Base-by-base conservation (phyloP, 1,284 basidiomycete genomes). In the Phaffia rhodozyma region DNA sequence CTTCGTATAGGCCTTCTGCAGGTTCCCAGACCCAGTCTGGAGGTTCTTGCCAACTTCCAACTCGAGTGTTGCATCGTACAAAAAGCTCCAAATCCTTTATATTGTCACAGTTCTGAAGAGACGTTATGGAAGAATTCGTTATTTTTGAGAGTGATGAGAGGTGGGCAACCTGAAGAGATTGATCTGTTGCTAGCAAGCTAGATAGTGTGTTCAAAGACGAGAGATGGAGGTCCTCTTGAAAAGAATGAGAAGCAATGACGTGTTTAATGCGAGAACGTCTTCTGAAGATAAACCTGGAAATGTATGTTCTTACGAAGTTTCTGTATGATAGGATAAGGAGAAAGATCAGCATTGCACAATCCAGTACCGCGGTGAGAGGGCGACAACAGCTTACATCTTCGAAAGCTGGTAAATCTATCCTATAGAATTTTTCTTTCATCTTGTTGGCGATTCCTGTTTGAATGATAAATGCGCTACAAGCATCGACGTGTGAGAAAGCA, bases 351-450 rank as follows among this genome's bases (percentile, higher is more conserved):
- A 16, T 2, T 5, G 13, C 38, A 43, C 38, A 11, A 16, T 16
- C 38, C 38, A 32, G 66, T 16, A 43, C 38, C 38, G 38, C 34
- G 62, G 60, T 59, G 30, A 52, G 55, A 66, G 49, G 16, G 59
- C 21, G 23, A 54, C n/a, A 5, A 13, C 13, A 32, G 77, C 86
- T 72, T 70, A 89, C 88, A 74, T 89, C 79, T 72, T 89, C 84
- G 3, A 89, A 75, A 48, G 72, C 75, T 30, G 85, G 85, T 51
- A 90, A 70, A 72, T 86, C 86, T 62, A 81, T 78, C 21, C 77
- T 72, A 70, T 86, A 89, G 71, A 87, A 86, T 69, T 83, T 84
- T 50, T 77, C 78, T 74, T 89, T 88, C 18, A 79, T 73, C 58
- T 74, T 79, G 73, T 90, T 90, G 13, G 86, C 82, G 54, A 86